These are phyloP conservation scores for Solanum aculeatissimum DNA, from an alignment of 305 asterid genomes.

Conservation along the genomic window DNA sequence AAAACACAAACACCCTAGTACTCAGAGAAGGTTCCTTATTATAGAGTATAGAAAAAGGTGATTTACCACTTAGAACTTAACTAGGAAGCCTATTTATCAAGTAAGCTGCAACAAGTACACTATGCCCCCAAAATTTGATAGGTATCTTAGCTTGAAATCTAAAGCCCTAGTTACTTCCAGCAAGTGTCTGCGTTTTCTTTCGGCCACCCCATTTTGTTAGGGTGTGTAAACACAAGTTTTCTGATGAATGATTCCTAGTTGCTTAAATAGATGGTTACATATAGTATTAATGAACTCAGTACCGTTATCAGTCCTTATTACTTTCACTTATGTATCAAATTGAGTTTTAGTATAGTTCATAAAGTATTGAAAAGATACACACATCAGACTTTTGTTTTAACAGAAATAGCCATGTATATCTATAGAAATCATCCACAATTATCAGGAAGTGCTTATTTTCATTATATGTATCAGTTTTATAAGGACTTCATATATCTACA, in stretches of 20 bases:
- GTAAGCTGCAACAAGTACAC: fast-evolving
- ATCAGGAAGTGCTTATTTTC: too few relatives aligned
- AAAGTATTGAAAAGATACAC: not conserved
- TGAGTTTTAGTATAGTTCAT: too few relatives aligned
- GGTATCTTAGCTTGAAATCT: not conserved
- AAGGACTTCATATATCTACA: too few relatives aligned
- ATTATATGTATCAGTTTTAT: too few relatives aligned
- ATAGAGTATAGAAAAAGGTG: not conserved
- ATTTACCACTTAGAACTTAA: not conserved
- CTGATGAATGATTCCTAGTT: not conserved
- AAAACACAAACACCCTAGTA: not conserved
- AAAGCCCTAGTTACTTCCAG: not conserved
- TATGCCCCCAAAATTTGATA: not conserved
- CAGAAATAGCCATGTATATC: too few relatives aligned
- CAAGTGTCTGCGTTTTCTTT: not conserved
- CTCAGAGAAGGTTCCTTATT: not conserved
- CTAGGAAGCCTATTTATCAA: not conserved
- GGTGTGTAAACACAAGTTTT: not conserved
- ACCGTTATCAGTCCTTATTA: not conserved
- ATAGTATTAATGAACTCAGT: not conserved
- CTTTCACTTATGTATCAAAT: not conserved
- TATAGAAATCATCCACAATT: too few relatives aligned
- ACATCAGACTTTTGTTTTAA: too few relatives aligned
- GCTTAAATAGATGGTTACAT: not conserved
- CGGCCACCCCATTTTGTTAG: not conserved